Percentiles rank a stretch among this genome's conserved stretches.
Evolutionary conservation across 176 grass and related monocot species (phyloP).

Genomic region (Aegilops tauschii): DNA sequence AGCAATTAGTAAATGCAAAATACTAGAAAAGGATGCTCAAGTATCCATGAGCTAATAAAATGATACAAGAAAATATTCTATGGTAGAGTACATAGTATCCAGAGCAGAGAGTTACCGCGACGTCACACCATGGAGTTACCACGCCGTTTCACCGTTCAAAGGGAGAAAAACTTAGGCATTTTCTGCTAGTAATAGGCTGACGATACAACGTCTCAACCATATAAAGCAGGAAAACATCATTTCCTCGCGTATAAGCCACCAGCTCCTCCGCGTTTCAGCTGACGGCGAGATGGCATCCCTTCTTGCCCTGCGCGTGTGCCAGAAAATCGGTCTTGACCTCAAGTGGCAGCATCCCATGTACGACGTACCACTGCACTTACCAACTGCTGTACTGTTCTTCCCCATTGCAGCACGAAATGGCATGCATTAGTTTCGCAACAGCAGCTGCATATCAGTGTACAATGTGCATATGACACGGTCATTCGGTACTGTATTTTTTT

Average conservation of each 20-base stretch:
- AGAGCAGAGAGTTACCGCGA: no score
- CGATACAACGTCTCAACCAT: neutral
- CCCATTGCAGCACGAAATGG: neutral
- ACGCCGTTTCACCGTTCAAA: no score
- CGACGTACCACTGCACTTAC: neutral
- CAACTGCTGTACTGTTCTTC: neutral
- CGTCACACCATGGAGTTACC: no score
- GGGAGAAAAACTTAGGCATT: no score
- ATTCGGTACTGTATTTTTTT: neutral
- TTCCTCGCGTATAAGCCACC: conserved; percentile 19
- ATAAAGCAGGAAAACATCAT: neutral
- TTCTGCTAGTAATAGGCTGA: no score
- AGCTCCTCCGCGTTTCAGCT: neutral
- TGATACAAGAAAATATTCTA: no score
- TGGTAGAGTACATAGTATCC: no score
- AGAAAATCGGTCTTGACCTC: neutral
- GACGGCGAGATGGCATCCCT: conserved; percentile 13
- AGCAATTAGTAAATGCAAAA: no score
- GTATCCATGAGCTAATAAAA: no score
- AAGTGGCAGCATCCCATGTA: neutral
- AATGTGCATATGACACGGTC: neutral
- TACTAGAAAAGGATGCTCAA: no score
- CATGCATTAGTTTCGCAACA: neutral
- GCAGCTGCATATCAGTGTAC: neutral
- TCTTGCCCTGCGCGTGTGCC: neutral